A percentile compares a stretch with the other conserved stretches of the same genome.
Evolutionary conservation across 2,329 filamentous ascomycete species (phyloP).

Genomic region (Penicillium sp.): DNA sequence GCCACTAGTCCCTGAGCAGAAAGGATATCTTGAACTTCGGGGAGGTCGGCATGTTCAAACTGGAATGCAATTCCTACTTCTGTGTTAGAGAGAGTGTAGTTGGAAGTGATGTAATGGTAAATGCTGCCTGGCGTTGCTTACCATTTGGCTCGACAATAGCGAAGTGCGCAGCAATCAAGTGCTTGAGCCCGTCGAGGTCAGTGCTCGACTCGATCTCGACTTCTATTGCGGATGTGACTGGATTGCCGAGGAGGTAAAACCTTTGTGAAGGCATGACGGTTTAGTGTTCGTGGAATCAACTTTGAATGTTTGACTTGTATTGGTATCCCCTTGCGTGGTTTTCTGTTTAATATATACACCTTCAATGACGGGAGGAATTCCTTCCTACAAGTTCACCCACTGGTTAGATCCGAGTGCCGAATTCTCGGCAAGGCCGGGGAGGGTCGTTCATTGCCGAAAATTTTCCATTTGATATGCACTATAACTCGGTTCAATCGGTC

Average conservation of each 20-base stretch:
- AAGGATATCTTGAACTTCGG: conserved; percentile 5
- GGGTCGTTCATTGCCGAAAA: not conserved
- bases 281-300: not conserved
- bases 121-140: not conserved
- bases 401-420: not conserved
- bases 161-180: conserved; percentile 13
- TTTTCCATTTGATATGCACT: not conserved
- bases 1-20: not conserved
- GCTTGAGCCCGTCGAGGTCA: conserved; percentile 6
- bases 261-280: conserved; percentile 18
- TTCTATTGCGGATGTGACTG: not conserved
- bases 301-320: not conserved
- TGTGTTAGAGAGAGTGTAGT: not conserved
- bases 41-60: not conserved
- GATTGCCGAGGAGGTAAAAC: conserved; percentile 26
- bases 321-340: not conserved
- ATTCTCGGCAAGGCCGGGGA: not conserved
- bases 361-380: not conserved
- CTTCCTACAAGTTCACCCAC: not conserved
- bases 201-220: conserved; percentile 4
- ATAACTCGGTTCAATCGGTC: not conserved
- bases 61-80: conserved; percentile 27
- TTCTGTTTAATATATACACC: not conserved
- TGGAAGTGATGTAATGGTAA: not conserved
- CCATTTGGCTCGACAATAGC: conserved; percentile 13